Evolutionary conservation across 805 yeast species (phyloP).

Genomic region (Torulaspora indica): DNA sequence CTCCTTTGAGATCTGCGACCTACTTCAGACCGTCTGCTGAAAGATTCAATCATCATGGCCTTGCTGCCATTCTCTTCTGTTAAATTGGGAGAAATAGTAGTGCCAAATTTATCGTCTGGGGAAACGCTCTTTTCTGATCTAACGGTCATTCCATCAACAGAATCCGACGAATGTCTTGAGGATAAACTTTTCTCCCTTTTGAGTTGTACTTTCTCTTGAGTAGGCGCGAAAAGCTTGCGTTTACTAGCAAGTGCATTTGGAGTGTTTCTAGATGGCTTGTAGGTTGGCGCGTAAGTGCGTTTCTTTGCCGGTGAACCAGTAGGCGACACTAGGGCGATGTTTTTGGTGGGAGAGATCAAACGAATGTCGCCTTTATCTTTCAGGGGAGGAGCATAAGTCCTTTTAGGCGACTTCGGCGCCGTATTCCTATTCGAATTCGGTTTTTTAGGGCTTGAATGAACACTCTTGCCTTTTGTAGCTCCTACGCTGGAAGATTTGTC

Average conservation of each 20-base stretch:
- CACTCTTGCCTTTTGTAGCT: background rate
- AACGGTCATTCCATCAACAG: background rate
- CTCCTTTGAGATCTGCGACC: constrained; percentile 12
- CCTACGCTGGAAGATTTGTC: background rate
- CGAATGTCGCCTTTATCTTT: constrained; percentile 1
- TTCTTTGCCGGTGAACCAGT: constrained; percentile 13
- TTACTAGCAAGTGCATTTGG: constrained; percentile 9
- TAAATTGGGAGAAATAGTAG: background rate
- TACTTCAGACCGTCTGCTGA: background rate
- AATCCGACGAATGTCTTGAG: background rate
- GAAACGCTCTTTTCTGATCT: background rate
- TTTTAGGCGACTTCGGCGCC: constrained; percentile 5
- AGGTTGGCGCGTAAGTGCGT: constrained; percentile 10
- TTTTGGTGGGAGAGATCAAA: constrained; percentile 7
- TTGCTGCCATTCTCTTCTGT: constrained; percentile 1
- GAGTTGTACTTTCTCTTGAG: constrained; percentile 1
- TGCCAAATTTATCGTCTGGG: background rate
- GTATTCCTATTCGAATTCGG: constrained; percentile 1
- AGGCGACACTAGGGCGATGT: constrained; percentile 18
- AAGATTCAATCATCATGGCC: background rate
- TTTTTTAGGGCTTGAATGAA: constrained; percentile 5
- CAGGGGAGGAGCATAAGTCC: constrained; percentile 17
- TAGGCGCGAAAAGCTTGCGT: constrained; percentile 11
- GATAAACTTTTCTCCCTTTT: constrained; percentile 3
- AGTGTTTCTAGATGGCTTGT: constrained; percentile 11